Conservation (phyloP, 2,329 filamentous ascomycete species). For the Ophiocordyceps camponoti-leonardi region DNA sequence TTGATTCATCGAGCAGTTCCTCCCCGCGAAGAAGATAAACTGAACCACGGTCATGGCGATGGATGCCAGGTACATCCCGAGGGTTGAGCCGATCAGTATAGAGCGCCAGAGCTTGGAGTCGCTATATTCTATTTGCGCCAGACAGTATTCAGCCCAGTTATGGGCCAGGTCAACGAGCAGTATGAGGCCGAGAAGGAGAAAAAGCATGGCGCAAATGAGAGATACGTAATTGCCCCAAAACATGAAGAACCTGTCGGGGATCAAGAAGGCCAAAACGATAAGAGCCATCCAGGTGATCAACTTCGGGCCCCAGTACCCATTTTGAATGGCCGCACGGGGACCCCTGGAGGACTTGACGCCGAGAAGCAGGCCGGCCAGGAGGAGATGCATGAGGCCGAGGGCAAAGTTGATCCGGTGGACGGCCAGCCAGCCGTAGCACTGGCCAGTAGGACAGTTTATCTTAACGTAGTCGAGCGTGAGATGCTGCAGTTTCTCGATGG, state of each 20-base stretch:
- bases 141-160: slow-evolving; percentile 91
- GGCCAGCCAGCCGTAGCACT: slow-evolving; percentile 90
- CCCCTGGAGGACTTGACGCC: slow-evolving; percentile 80
- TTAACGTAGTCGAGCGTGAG: slow-evolving; percentile 91
- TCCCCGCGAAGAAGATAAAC: slow-evolving; percentile 85
- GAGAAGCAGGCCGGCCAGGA: slow-evolving; percentile 69
- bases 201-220: slow-evolving; percentile 75
- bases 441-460: slow-evolving; percentile 76
- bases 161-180: slow-evolving; percentile 90
- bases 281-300: slow-evolving; percentile 75
- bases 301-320: slow-evolving; percentile 98
- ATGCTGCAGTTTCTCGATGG: slow-evolving; percentile 85
- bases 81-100: slow-evolving; percentile 76
- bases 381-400: slow-evolving; percentile 80
- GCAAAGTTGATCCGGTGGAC: slow-evolving; percentile 98
- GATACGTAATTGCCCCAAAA: slow-evolving; percentile 93
- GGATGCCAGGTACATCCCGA: slow-evolving; percentile 84
- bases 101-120: slow-evolving; percentile 75
- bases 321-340: slow-evolving; percentile 75
- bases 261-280: slow-evolving; percentile 84
- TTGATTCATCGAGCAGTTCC: slow-evolving; percentile 87
- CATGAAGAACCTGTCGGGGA: slow-evolving; percentile 87
- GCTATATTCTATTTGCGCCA: slow-evolving; percentile 78
- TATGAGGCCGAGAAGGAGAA: slow-evolving; percentile 81
- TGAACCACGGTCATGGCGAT: slow-evolving; percentile 90